These are phyloP conservation scores for Caloboletus firmus DNA, from an alignment of 1,284 basidiomycete genomes.

Conservation along the genomic window DNA sequence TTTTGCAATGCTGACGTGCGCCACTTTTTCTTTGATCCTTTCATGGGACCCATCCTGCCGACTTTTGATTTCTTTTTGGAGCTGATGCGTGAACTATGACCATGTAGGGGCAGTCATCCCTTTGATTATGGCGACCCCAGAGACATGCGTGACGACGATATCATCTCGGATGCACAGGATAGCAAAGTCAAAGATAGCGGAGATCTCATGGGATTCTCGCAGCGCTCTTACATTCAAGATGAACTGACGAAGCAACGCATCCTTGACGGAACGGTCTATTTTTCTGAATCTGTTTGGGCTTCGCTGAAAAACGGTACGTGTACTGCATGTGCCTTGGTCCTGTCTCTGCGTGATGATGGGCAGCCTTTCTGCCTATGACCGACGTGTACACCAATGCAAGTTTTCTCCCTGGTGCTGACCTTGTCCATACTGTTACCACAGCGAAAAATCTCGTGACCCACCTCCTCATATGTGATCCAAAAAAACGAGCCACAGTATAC, in stretches of 20 bases:
- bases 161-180: slow-evolving; percentile 2
- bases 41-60: background rate
- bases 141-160: slow-evolving; percentile 20
- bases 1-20: slow-evolving; percentile 79
- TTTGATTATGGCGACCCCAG: slow-evolving; percentile 59
- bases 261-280: slow-evolving; percentile 58
- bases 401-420: slow-evolving; percentile 8
- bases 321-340: background rate
- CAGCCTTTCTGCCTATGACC: background rate
- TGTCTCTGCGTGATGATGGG: slow-evolving; percentile 2
- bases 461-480: slow-evolving; percentile 58
- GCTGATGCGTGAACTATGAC: slow-evolving; percentile 10
- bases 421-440: slow-evolving; percentile 26
- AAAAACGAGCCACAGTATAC: slow-evolving; percentile 58
- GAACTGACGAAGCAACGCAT: slow-evolving; percentile 66
- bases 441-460: slow-evolving; percentile 56
- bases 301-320: slow-evolving; percentile 57
- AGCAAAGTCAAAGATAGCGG: slow-evolving; percentile 19
- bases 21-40: slow-evolving; percentile 13
- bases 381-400: background rate
- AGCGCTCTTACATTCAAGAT: slow-evolving; percentile 52
- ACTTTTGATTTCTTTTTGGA: slow-evolving; percentile 1
- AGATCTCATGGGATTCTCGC: slow-evolving; percentile 42
- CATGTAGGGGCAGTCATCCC: slow-evolving; percentile 64
- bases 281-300: slow-evolving; percentile 53